Evolutionary conservation across 2,329 filamentous ascomycete genomes (phyloP).

Genomic region (Pseudogymnoascus sp.): DNA sequence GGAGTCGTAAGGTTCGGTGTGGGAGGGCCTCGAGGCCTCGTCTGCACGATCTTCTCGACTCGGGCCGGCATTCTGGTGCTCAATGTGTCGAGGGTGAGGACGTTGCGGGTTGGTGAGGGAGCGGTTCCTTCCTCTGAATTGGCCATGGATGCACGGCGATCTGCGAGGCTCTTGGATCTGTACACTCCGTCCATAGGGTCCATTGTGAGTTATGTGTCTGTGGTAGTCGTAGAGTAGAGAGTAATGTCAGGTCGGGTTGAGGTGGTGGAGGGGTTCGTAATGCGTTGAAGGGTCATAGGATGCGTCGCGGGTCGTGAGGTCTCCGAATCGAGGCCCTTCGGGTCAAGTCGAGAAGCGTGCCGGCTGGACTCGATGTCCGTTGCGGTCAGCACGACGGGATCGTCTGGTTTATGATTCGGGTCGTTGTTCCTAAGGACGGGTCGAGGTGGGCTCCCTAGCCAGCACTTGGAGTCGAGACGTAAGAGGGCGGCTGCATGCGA

Average conservation of each 20-base stretch:
- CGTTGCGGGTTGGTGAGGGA: conserved; percentile 24
- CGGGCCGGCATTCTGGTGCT: conserved; percentile 30
- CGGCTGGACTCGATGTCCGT: not conserved
- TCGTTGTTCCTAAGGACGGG: not conserved
- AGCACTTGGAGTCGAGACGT: not conserved
- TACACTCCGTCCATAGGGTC: conserved; percentile 15
- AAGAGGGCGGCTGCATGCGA: not conserved
- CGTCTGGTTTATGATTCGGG: too few relatives aligned
- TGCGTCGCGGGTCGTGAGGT: not conserved
- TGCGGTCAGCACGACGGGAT: not conserved
- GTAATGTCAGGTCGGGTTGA: not conserved
- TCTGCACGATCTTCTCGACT: conserved; percentile 47
- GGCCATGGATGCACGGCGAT: conserved; percentile 50
- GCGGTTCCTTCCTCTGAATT: conserved; percentile 41
- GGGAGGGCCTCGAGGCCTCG: conserved; percentile 49
- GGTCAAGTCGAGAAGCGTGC: not conserved
- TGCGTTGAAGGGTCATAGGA: not conserved
- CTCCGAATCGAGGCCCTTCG: not conserved
- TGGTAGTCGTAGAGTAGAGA: not conserved
- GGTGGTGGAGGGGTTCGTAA: not conserved
- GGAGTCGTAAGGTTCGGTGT: conserved; percentile 61
- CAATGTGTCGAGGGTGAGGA: conserved; percentile 42
- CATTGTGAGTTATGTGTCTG: not conserved
- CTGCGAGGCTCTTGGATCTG: conserved; percentile 51
- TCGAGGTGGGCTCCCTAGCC: not conserved